Evolutionary conservation across 495 filamentous ascomycete genomes (phyloP).

Genomic region (Lasiosphaeria miniovina): DNA sequence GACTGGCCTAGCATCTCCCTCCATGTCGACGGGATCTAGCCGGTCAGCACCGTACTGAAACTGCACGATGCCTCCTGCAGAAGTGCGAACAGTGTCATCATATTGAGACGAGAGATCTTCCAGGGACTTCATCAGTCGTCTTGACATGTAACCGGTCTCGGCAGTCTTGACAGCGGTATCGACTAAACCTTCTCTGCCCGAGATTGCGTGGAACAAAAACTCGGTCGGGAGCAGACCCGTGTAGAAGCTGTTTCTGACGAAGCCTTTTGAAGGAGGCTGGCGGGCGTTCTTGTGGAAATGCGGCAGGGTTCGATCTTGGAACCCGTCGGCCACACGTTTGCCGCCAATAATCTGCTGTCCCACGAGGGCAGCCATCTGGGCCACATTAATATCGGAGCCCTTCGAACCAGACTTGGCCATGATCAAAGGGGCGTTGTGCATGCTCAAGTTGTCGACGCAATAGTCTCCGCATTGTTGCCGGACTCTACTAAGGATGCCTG

Average conservation of each 20-base stretch:
- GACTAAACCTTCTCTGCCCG: slow-evolving; percentile 95
- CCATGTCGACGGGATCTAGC: slow-evolving; percentile 95
- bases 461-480: slow-evolving; percentile 86
- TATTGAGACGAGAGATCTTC: slow-evolving; percentile 92
- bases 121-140: slow-evolving; percentile 94
- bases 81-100: slow-evolving; percentile 91
- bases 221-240: slow-evolving; percentile 85
- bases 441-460: slow-evolving; percentile 85
- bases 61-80: slow-evolving; percentile 79
- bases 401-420: slow-evolving; percentile 98
- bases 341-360: slow-evolving; percentile 97
- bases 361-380: slow-evolving; percentile 96
- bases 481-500: slow-evolving; percentile 86
- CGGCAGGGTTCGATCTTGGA: slow-evolving; percentile 90
- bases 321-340: slow-evolving; percentile 90
- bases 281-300: slow-evolving; percentile 93
- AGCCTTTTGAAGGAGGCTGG: slow-evolving; percentile 89
- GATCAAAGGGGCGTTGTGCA: slow-evolving; percentile 87
- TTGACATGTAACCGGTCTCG: slow-evolving; percentile 98
- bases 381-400: slow-evolving; percentile 94
- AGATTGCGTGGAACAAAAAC: slow-evolving; percentile 98
- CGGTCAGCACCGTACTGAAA: slow-evolving; percentile 97
- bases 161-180: slow-evolving; percentile 99
- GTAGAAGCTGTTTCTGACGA: slow-evolving; percentile 97
- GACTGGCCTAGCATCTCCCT: slow-evolving; percentile 88